phyloP scores from a whole-genome alignment of 768 basidiomycete genomes.

The Auricularia sp. region DNA sequence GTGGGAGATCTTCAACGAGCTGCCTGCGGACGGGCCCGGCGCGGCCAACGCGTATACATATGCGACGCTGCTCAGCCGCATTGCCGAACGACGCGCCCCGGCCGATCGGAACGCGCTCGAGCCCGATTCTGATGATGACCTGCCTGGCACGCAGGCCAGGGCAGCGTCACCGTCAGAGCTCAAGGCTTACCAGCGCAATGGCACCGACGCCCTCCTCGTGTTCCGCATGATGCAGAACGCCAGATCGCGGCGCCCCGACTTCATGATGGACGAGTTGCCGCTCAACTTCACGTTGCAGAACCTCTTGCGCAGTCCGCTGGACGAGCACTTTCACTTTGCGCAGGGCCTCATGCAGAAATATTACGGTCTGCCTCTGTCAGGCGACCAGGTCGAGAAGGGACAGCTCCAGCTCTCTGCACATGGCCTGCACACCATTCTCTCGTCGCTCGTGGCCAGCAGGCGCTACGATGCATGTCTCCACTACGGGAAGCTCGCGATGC shows the following conservation, averaged over 20 bases:
- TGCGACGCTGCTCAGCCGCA: conserved; percentile 54
- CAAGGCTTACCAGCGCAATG: conserved; percentile 25
- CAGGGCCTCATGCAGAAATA: conserved; percentile 54
- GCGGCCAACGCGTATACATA: conserved; percentile 52
- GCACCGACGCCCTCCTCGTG: conserved; percentile 58
- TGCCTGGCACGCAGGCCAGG: conserved; percentile 15
- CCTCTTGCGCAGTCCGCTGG: conserved; percentile 18
- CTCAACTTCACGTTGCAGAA: conserved; percentile 47
- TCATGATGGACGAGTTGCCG: conserved; percentile 50
- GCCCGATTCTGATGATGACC: conserved; percentile 9
- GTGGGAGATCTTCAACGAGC: conserved; percentile 64
- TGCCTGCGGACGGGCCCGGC: conserved; percentile 56
- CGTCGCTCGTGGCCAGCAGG: conserved; percentile 38
- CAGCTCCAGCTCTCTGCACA: conserved; percentile 34
- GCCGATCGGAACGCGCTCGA: conserved; percentile 11
- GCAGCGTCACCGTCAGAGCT: background rate
- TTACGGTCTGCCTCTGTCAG: conserved; percentile 46
- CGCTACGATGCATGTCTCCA: conserved; percentile 38
- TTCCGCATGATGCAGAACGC: conserved; percentile 59
- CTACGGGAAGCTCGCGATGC: conserved; percentile 52
- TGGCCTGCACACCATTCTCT: conserved; percentile 44
- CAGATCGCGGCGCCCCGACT: conserved; percentile 33
- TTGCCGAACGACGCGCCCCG: conserved; percentile 21
- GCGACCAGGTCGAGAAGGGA: conserved; percentile 27
- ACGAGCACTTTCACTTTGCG: conserved; percentile 33